Base-by-base conservation (phyloP, 371 early-diverging fungal species). In the Scutellospora calospora region DNA sequence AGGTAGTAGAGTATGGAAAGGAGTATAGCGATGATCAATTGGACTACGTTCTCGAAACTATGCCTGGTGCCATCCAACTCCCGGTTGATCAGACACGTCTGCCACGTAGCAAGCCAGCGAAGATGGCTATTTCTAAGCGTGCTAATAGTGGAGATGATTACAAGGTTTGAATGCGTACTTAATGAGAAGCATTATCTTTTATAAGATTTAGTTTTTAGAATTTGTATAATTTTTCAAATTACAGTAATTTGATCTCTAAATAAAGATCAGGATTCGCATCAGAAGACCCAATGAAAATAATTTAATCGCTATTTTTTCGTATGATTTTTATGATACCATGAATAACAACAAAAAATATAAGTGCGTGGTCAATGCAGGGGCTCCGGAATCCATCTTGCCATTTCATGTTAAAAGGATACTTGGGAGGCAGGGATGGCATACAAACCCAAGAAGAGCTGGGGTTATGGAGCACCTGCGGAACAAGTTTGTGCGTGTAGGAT, bases 231-330 rank as follows among this genome's bases (percentile, higher is more conserved):
- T 27, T 62, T 71, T 57, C n/a, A 75, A 55, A 20, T 54, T 57
- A n/a, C n/a, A n/a, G n/a, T n/a, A 57, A 35, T 33, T 33, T 20
- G n/a, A 31, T 57, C 31, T 18, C 22, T n/a, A 75, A 75, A 75
- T 75, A 75, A 75, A 75, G 75, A 5, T 59, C 38, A 75, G 57
- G 14, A n/a, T 52, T 75, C 54, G 75, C 33, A 33, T 75, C 57
- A 75, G 2, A 75, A 75, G 75, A 57, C 75, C 75, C 3, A 57
- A 57, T 45, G 59, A 75, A 75, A 59, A 38, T 75, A 68, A 68
- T 35, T 72, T 72, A 25, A 75, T 75, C 35, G 57, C 12, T 22
- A 22, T 12, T 20, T 20, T 75, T 75, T 1, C 33, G 6, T 75
- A 57, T 75, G 38, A 75, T 31, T 75, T 75, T 55, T 22, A 38